Evolutionary conservation across 805 yeast genomes (phyloP), one percentile per base, ranked within the genome.

Genomic region (Metschnikowia vanudenii): DNA sequence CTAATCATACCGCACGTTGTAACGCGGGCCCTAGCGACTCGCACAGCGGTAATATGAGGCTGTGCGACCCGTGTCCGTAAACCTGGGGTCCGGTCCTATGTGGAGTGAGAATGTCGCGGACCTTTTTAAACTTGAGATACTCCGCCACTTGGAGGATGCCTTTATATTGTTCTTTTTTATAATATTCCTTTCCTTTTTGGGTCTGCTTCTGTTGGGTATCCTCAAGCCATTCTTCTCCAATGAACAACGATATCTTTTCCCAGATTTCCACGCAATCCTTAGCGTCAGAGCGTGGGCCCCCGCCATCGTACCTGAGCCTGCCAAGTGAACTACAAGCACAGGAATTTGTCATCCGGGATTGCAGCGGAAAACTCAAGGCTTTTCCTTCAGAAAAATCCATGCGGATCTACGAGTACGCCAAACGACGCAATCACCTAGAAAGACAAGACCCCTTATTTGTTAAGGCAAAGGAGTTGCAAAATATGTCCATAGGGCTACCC

Each of bases 391-490:
- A 51, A 22, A 42, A 39, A 3, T 41, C 47, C 36, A 20, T 42
- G 37, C 34, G 41, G 20, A 12, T 48, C 26, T 51, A 30, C 34
- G 48, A 51, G 26, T 47, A 42, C n/a, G 45, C 39, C 39, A 33
- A 24, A 12, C 42, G 40, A 28, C 33, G 24, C n/a, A 43, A 43
- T 32, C 17, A 18, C 11, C 30, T 36, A 18, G 5, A 29, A 11
- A 19, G 45, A 20, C 44, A 22, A 13, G 45, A 36, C 8, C 24
- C 24, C 4, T 22, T 22, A 8, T 51, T 51, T 18, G 31, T 37
- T n/a, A 29, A 43, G 12, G 54, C 52, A 5, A 51, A 51, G 37
- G n/a, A 32, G 28, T 37, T 30, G 37, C 54, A 51, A 30, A 51
- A 51, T 30, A 12, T 13, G 22, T 29, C 52, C 0, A 16, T 39